Base-by-base conservation (phyloP, 2,329 filamentous ascomycete species). In the Anisogramma anomala region DNA sequence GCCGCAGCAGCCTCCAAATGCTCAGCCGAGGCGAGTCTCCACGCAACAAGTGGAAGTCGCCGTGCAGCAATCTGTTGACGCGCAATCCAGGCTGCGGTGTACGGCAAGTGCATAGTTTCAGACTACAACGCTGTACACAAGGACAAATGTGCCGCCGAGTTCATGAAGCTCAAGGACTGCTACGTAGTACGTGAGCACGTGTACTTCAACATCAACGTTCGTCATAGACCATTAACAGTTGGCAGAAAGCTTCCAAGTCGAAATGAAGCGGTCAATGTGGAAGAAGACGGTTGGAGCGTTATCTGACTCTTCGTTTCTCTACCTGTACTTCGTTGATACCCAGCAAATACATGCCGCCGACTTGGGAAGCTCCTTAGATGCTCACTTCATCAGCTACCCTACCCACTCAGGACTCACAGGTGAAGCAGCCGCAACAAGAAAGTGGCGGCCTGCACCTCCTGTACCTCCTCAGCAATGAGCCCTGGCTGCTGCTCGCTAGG, bases 71-170 rank as follows among this genome's bases (percentile, higher is more conserved):
- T 33, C n/a, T 37, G 15, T 19, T 15, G 14, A 33, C 36, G 36
- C 39, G 41, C 6, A 13, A 45, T 33, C 36, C 14, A 96, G 89
- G 82, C 85, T 39, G 71, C 85, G 3, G 68, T 75, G 10, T 98
- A 96, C 56, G 91, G 89, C 50, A 88, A 87, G 68, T 98, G 91
- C 58, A 79, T 98, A 49, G 74, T 89, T 37, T 76, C 77, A 28
- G 89, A 96, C 57, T 96, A 94, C 63, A 89, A 89, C 56, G 77
- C 86, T 3, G 77, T 94, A 3, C 75, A 87, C 52, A 94, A 94
- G 57, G 85, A 95, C 57, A 91, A 91, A 68, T 98, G 91, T 56
- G 70, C 72, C 4, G 77, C 77, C 43, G 87, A 95, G 56, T 96
- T 98, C 52, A 67, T 91, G 61, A 77, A 67, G 50, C 60, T 96